A percentile compares a stretch with the other conserved stretches of the same genome.
Evolutionary conservation across 1,284 basidiomycete genomes (phyloP).

Genomic region (Boletus semigastroideus): DNA sequence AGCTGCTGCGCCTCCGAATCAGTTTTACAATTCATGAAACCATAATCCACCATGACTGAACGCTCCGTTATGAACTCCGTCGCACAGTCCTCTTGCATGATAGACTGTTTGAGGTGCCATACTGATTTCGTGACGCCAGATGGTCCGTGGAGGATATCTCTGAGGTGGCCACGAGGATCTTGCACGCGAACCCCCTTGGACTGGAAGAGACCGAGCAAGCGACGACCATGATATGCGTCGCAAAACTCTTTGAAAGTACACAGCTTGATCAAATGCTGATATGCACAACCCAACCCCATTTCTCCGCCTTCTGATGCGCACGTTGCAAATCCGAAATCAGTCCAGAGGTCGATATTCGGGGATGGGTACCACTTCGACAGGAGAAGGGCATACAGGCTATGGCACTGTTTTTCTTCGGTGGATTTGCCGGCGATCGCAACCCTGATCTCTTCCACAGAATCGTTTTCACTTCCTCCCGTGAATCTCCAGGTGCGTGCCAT

Average conservation of each 20-base stretch:
- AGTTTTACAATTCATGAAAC: constrained; percentile 4
- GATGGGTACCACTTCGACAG: constrained; percentile 1
- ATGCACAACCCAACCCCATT: not conserved
- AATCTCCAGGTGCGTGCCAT: constrained; percentile 1
- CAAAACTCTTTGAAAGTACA: constrained; percentile 5
- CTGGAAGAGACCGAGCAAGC: constrained; percentile 1
- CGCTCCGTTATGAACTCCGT: not conserved
- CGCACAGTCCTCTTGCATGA: not conserved
- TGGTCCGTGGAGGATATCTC: not conserved
- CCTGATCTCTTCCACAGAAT: not conserved
- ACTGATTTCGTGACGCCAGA: not conserved
- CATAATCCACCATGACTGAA: constrained; percentile 3
- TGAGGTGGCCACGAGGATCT: not conserved
- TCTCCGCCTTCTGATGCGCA: constrained; percentile 1
- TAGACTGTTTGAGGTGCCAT: constrained; percentile 1
- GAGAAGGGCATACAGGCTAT: not conserved
- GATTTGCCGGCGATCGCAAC: not conserved
- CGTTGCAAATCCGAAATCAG: constrained; percentile 5
- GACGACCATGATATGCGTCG: not conserved
- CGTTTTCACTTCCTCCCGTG: constrained; percentile 1
- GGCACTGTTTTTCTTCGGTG: not conserved
- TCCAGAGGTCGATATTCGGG: not conserved
- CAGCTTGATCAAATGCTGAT: not conserved
- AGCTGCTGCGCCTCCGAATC: constrained; percentile 5
- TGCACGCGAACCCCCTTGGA: constrained; percentile 4